A percentile compares a stretch with the other conserved stretches of the same genome.
Evolutionary conservation across 345 rosid species (phyloP).

Genomic region (Fremontodendron californicum): DNA sequence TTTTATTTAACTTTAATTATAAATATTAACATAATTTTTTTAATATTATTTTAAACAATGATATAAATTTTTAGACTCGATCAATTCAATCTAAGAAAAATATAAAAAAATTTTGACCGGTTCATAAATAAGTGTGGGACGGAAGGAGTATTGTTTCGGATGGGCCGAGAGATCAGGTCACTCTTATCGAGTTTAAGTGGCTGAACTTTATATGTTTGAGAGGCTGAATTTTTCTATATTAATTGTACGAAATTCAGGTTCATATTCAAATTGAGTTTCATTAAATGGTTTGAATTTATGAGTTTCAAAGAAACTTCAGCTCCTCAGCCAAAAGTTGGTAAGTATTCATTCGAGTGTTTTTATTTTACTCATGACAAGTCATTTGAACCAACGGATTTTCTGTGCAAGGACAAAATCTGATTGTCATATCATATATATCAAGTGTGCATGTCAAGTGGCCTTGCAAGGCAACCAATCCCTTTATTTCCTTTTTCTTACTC

Average conservation of each 20-base stretch:
- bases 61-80: too few relatives aligned
- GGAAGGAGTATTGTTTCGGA: too few relatives aligned
- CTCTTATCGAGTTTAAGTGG: background rate
- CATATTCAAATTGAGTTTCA: background rate
- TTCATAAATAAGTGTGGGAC: too few relatives aligned
- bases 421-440: background rate
- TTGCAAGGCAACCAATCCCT: slow-evolving; percentile 24
- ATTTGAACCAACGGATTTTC: background rate
- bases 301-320: background rate
- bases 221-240: background rate
- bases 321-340: background rate
- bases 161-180: too few relatives aligned
- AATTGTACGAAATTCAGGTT: background rate
- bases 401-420: too few relatives aligned
- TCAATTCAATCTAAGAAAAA: too few relatives aligned
- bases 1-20: too few relatives aligned
- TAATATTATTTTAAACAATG: too few relatives aligned
- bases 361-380: background rate
- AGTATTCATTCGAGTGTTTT: too few relatives aligned
- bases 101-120: too few relatives aligned
- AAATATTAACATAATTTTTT: too few relatives aligned
- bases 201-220: background rate
- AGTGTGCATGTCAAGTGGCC: slow-evolving; percentile 4
- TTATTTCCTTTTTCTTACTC: slow-evolving; percentile 24
- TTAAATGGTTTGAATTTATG: background rate